Conservation (phyloP, 2,329 filamentous ascomycete species). For the Cladosporium colombiae region DNA sequence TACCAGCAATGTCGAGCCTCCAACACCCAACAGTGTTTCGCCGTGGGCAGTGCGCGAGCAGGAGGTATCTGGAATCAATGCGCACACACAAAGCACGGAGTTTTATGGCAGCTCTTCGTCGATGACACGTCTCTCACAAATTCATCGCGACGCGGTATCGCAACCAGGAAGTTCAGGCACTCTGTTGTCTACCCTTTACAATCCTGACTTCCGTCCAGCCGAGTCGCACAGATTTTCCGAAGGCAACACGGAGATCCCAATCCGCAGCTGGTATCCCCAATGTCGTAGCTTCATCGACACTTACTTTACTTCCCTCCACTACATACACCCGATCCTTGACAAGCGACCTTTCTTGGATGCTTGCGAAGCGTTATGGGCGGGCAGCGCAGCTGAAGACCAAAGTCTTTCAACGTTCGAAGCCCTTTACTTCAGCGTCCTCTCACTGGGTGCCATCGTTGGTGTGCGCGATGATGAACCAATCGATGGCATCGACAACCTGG, state of each 20-base stretch:
- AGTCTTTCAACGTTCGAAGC: neutral
- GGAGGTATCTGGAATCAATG: neutral
- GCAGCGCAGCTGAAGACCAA: neutral
- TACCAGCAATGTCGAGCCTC: neutral
- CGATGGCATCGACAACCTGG: neutral
- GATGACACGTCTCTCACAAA: neutral
- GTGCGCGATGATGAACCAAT: conserved; percentile 1
- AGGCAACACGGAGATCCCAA: neutral
- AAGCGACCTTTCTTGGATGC: conserved; percentile 2
- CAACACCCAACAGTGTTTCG: neutral
- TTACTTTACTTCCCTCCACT: neutral
- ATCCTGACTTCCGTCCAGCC: neutral
- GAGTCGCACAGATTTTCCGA: neutral
- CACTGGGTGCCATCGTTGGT: neutral
- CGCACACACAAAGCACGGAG: neutral
- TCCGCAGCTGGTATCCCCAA: neutral
- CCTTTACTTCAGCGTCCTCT: neutral
- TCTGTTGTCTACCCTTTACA: neutral
- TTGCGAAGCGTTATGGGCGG: neutral
- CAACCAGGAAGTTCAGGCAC: neutral
- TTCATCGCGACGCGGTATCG: neutral
- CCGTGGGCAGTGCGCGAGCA: conserved; percentile 2
- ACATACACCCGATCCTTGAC: neutral
- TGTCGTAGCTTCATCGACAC: neutral
- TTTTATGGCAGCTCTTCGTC: neutral